Base-by-base conservation (phyloP, 805 yeast species). In the Candida palmyrensis region DNA sequence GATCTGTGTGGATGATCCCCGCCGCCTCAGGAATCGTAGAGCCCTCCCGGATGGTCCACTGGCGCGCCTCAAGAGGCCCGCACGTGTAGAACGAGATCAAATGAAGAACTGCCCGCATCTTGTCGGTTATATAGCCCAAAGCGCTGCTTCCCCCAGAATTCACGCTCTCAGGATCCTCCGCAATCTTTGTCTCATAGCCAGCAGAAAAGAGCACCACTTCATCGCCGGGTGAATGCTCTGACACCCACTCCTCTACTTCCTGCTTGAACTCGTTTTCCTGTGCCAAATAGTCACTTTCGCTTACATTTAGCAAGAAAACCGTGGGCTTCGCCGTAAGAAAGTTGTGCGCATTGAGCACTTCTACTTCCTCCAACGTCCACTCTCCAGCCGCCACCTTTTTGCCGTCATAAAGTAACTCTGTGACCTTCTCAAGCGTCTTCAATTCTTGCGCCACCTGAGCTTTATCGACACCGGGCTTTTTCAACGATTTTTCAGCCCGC, bases 281-380 rank as follows among this genome's bases (percentile, higher is more conserved):
- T 26, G 64, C 47, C 10, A 74, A 55, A 52, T 73, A 87, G 51
- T 87, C 96, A 29, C 68, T 71, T 44, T 78, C 80, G 32, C 78
- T 79, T 13, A 85, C 79, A 48, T 88, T 88, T 39, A 86, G 68
- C 30, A 88, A 55, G 41, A 80, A 79, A 11, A 87, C 75, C 2
- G 89, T 77, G n/a, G 96, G 96, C 52, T 88, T 88, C 3, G 95
- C 88, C 1, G 96, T 87, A 31, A 88, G 59, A 32, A 88, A 73
- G 47, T 77, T 80, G 65, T 84, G 75, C 23, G 73, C 68, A 57
- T 84, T 85, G 35, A 86, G 71, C 30, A 80, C 64, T 18, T 72
- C 76, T 27, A 80, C 75, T 47, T 87, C 92, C 26, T 51, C 54
- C 18, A 72, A 73, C 19, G 67, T 62, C 12, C 72, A 63, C 87